Conservation (phyloP, 495 filamentous ascomycete species). For the Penicillium mononematosum region DNA sequence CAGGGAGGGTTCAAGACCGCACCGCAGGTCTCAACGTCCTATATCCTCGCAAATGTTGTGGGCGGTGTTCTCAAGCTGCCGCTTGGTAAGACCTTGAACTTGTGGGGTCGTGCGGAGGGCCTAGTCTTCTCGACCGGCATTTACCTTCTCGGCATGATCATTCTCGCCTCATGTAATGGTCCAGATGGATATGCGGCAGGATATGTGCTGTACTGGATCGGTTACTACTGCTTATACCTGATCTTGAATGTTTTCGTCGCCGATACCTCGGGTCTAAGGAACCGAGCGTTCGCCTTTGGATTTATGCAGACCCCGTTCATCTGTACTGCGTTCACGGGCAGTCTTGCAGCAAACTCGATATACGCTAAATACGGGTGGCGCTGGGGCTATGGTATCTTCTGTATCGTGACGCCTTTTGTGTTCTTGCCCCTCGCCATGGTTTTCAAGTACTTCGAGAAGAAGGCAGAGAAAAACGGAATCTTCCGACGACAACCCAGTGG, state of each 20-base stretch:
- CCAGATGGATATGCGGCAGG: slow-evolving; percentile 49
- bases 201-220: slow-evolving; percentile 56
- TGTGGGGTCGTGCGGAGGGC: slow-evolving; percentile 59
- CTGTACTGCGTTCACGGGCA: slow-evolving; percentile 47
- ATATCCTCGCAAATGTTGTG: slow-evolving; percentile 51
- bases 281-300: slow-evolving; percentile 60
- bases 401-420: slow-evolving; percentile 55
- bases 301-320: slow-evolving; percentile 59
- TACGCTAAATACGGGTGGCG: slow-evolving; percentile 54
- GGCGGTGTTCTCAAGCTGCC: slow-evolving; percentile 67
- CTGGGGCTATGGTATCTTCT: slow-evolving; percentile 64
- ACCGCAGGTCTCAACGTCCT: slow-evolving; percentile 38
- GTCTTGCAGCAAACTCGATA: slow-evolving; percentile 38
- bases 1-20: slow-evolving; percentile 37
- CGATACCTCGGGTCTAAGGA: slow-evolving; percentile 61
- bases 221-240: slow-evolving; percentile 57
- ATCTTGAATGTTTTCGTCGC: slow-evolving; percentile 60
- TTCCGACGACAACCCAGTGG: slow-evolving; percentile 36
- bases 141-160: slow-evolving; percentile 43
- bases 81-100: slow-evolving; percentile 64
- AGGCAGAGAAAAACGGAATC: slow-evolving; percentile 50
- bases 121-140: slow-evolving; percentile 45
- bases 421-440: slow-evolving; percentile 50
- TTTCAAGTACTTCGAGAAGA: slow-evolving; percentile 56
- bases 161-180: slow-evolving; percentile 47